A percentile compares a stretch with the other conserved stretches of the same genome.
Conservation (phyloP, 495 filamentous ascomycete genomes). For the Neurospora pannonica region DNA sequence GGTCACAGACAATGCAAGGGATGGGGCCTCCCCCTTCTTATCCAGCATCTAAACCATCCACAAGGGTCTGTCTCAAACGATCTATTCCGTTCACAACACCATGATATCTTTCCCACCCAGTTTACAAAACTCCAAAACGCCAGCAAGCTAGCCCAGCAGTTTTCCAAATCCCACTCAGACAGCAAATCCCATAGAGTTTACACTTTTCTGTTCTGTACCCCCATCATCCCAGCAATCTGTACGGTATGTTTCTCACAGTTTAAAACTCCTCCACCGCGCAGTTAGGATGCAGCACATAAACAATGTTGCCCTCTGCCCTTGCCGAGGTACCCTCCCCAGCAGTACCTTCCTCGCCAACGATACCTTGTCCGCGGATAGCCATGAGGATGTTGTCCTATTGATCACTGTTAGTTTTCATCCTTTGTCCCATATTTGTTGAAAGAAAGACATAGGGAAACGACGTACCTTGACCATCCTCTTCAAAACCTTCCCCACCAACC, state of each 20-base stretch:
- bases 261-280: slow-evolving; percentile 60
- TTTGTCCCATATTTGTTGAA: too few species aligned
- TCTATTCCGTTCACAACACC: background rate
- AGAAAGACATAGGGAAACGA: slow-evolving; percentile 9
- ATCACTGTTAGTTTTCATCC: too few species aligned
- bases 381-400: slow-evolving; percentile 89
- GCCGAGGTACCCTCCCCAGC: slow-evolving; percentile 36
- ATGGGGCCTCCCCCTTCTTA: too few species aligned
- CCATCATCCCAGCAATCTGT: background rate
- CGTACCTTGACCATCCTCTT: slow-evolving; percentile 94
- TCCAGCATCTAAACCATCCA: too few species aligned
- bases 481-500: slow-evolving; percentile 75
- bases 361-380: slow-evolving; percentile 77
- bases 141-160: background rate
- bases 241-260: too few species aligned
- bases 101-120: background rate
- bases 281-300: slow-evolving; percentile 94
- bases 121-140: background rate
- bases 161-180: background rate
- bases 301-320: slow-evolving; percentile 39
- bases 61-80: background rate
- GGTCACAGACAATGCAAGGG: background rate
- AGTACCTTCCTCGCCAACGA: slow-evolving; percentile 46
- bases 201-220: background rate
- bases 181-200: background rate